A percentile compares a stretch with the other conserved stretches of the same genome.
Conservation (phyloP, 805 yeast species). For the Yarrowia sp. region DNA sequence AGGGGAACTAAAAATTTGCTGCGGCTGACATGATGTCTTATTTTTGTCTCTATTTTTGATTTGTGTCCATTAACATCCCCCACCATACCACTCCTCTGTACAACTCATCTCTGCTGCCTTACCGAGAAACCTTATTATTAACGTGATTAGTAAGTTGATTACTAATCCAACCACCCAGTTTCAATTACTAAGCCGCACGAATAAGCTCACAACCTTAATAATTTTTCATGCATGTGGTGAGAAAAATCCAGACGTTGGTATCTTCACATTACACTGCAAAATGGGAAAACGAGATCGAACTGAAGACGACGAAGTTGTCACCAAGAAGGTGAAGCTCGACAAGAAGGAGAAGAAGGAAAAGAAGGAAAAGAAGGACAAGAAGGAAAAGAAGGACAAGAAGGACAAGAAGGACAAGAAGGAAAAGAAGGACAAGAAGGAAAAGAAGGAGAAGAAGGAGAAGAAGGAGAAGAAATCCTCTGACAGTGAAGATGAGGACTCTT, state of each 20-base stretch:
- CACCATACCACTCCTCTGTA: too few relatives aligned
- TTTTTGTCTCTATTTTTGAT: too few relatives aligned
- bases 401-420: slow-evolving; percentile 50
- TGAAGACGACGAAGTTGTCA: slow-evolving; percentile 33
- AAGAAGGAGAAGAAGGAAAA: slow-evolving; percentile 44
- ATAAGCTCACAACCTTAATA: background rate
- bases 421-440: slow-evolving; percentile 52
- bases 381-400: slow-evolving; percentile 46
- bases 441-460: slow-evolving; percentile 47
- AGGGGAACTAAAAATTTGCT: too few relatives aligned
- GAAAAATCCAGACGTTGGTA: background rate
- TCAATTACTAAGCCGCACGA: background rate
- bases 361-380: slow-evolving; percentile 46
- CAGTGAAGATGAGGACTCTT: slow-evolving; percentile 41
- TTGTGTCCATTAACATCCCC: too few relatives aligned
- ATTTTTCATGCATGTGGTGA: slow-evolving; percentile 32
- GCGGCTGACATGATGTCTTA: too few relatives aligned
- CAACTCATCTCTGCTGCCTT: too few relatives aligned
- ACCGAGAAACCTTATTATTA: too few relatives aligned
- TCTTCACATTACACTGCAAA: background rate
- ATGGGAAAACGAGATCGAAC: slow-evolving; percentile 39
- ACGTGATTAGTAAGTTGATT: background rate
- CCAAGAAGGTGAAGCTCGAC: slow-evolving; percentile 41
- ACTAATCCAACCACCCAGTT: background rate
- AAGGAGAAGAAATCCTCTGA: slow-evolving; percentile 39